Percentiles rank a stretch among this genome's conserved stretches.
Conservation (phyloP, 768 basidiomycete genomes). For the Suillus ampliporus region DNA sequence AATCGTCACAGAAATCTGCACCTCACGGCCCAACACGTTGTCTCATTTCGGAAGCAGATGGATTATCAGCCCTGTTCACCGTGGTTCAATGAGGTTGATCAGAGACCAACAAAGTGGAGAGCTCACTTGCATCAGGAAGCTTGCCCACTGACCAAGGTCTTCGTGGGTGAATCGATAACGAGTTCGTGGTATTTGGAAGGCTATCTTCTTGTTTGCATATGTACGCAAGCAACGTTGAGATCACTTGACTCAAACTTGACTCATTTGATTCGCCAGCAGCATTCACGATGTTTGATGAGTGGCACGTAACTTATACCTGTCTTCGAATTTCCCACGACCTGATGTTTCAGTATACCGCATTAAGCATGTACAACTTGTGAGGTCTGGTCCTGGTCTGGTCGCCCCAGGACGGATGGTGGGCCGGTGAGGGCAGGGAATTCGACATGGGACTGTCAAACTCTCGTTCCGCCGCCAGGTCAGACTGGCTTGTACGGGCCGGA, state of each 20-base stretch:
- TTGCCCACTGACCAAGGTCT: not conserved
- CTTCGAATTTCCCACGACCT: not conserved
- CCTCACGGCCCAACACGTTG: conserved; percentile 1
- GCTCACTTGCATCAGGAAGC: not conserved
- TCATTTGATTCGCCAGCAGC: not conserved
- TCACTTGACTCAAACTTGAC: not conserved
- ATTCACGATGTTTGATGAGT: too few relatives aligned
- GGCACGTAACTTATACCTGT: not conserved
- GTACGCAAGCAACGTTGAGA: not conserved
- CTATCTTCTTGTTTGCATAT: not conserved
- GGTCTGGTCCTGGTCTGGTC: too few relatives aligned
- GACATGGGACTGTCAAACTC: too few relatives aligned
- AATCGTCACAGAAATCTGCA: not conserved
- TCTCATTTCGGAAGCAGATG: conserved; percentile 10
- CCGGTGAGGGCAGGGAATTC: not conserved
- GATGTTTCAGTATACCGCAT: not conserved
- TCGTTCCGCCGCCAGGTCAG: too few relatives aligned
- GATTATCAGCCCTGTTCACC: not conserved
- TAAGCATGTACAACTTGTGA: not conserved
- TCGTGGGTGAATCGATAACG: conserved; percentile 7
- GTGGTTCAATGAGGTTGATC: not conserved
- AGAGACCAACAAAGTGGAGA: not conserved
- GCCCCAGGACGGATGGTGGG: not conserved
- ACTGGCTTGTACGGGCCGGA: not conserved
- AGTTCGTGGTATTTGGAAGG: not conserved